These are phyloP conservation scores for Pezizomycotina sp. DNA, from an alignment of 2,329 filamentous ascomycete genomes.

Conservation along the genomic window DNA sequence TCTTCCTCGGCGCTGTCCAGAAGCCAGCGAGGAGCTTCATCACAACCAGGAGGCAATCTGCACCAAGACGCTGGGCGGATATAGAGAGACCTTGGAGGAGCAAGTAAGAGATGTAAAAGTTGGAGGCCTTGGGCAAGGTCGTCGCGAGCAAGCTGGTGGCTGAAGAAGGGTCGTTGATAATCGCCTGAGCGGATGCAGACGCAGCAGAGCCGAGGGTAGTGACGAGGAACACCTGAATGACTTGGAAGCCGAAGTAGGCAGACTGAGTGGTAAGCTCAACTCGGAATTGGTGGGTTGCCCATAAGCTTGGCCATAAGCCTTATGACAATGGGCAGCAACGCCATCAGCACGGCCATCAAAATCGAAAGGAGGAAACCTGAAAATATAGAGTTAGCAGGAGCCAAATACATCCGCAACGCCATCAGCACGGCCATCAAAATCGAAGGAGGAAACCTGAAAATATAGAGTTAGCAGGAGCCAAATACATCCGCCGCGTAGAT, in stretches of 20 bases:
- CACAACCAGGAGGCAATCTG: slow-evolving; percentile 55
- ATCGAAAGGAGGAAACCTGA: slow-evolving; percentile 67
- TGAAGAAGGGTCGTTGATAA: slow-evolving; percentile 46
- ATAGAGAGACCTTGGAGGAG: slow-evolving; percentile 77
- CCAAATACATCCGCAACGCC: slow-evolving; percentile 66
- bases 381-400: too few species aligned
- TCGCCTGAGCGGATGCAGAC: slow-evolving; percentile 43
- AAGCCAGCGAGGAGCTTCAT: slow-evolving; percentile 56
- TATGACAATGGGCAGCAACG: slow-evolving; percentile 67
- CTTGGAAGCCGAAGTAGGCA: slow-evolving; percentile 77
- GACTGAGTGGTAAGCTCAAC: slow-evolving; percentile 84
- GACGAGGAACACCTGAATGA: slow-evolving; percentile 82
- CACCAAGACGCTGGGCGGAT: slow-evolving; percentile 56
- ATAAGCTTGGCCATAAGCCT: slow-evolving; percentile 59
- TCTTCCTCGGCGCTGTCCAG: slow-evolving; percentile 67
- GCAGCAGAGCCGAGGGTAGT: slow-evolving; percentile 70
- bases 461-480: too few species aligned
- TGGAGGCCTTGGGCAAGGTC: slow-evolving; percentile 67
- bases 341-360: slow-evolving; percentile 66
- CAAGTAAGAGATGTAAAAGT: slow-evolving; percentile 93
- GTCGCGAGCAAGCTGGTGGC: slow-evolving; percentile 50
- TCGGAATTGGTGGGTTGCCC: slow-evolving; percentile 62
- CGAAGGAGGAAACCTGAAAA: slow-evolving; percentile 68
- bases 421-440: slow-evolving; percentile 68
- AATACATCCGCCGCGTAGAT: too few species aligned